These are phyloP conservation scores for Cicer yamashitae DNA, from an alignment of 306 rosid genomes.

Conservation along the genomic window DNA sequence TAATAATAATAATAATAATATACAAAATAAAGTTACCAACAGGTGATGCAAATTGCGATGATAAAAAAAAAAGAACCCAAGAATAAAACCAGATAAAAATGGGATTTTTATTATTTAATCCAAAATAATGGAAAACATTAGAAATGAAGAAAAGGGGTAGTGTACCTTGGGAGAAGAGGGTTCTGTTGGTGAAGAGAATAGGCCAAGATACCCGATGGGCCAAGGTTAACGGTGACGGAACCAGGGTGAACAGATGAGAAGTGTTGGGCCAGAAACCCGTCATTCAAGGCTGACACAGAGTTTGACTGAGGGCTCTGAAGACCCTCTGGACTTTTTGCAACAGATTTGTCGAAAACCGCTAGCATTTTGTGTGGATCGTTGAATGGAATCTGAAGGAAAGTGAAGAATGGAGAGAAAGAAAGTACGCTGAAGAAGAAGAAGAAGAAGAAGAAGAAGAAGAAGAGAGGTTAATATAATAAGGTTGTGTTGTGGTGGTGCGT, in stretches of 20 bases:
- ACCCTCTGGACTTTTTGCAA: slow-evolving; percentile 86
- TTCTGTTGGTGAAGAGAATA: slow-evolving; percentile 72
- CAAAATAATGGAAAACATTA: not conserved
- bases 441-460: not conserved
- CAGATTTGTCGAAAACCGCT: slow-evolving; percentile 86
- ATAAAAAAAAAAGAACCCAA: slow-evolving; percentile 5
- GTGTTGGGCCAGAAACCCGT: slow-evolving; percentile 66
- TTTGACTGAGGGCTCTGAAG: slow-evolving; percentile 68
- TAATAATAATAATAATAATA: too few species aligned
- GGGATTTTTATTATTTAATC: not conserved
- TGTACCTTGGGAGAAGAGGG: slow-evolving; percentile 88
- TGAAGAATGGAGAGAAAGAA: not conserved
- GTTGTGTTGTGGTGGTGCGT: not conserved
- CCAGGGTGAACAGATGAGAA: slow-evolving; percentile 69
- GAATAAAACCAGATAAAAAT: not conserved
- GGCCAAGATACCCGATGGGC: slow-evolving; percentile 63
- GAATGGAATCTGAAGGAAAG: slow-evolving; percentile 3
- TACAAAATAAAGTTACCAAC: too few species aligned
- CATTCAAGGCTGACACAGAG: slow-evolving; percentile 72
- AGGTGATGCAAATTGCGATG: not conserved
- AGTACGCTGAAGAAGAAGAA: not conserved
- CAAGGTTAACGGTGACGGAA: slow-evolving; percentile 76
- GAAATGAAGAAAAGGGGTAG: not conserved
- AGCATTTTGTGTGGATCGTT: slow-evolving; percentile 65
- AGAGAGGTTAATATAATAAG: slow-evolving; percentile 34